Conservation (phyloP, 2,329 filamentous ascomycete species). For the Pseudocercospora crystallina region DNA sequence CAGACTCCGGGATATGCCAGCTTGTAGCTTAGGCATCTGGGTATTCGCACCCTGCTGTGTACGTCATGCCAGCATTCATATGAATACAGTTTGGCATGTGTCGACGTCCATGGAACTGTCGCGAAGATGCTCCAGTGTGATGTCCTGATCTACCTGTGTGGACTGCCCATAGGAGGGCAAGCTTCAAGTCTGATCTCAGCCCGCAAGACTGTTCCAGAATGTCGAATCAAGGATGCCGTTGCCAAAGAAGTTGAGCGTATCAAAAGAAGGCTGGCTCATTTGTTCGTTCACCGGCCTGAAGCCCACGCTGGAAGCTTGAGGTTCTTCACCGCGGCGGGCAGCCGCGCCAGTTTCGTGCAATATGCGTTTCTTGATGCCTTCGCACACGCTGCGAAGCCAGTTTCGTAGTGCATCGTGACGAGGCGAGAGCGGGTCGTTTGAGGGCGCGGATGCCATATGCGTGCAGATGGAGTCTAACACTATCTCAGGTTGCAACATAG, state of each 20-base stretch:
- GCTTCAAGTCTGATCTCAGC: background rate
- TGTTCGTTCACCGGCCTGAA: conserved; percentile 9
- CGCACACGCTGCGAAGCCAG: conserved; percentile 20
- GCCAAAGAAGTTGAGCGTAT: conserved; percentile 11
- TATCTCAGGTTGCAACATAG: conserved; percentile 27
- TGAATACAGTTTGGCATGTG: too few relatives aligned
- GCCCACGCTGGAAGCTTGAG: background rate
- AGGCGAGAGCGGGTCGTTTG: conserved; percentile 22
- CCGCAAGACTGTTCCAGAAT: conserved; percentile 18
- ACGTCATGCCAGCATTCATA: too few relatives aligned
- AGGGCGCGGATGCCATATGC: conserved; percentile 22
- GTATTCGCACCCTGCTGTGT: too few relatives aligned
- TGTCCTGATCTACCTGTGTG: too few relatives aligned
- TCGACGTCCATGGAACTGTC: too few relatives aligned
- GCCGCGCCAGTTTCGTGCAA: conserved; percentile 5
- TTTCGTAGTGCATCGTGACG: conserved; percentile 20
- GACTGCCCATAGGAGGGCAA: too few relatives aligned
- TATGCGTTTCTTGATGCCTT: conserved; percentile 23
- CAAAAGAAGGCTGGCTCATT: background rate
- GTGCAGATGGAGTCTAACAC: conserved; percentile 22
- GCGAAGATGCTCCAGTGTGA: too few relatives aligned
- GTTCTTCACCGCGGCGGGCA: conserved; percentile 5
- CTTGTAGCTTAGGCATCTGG: too few relatives aligned
- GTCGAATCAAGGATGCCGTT: conserved; percentile 18
- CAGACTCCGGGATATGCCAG: too few relatives aligned